phyloP scores from a whole-genome alignment of 2,329 filamentous ascomycete genomes.

The Cercospora brassicicola region DNA sequence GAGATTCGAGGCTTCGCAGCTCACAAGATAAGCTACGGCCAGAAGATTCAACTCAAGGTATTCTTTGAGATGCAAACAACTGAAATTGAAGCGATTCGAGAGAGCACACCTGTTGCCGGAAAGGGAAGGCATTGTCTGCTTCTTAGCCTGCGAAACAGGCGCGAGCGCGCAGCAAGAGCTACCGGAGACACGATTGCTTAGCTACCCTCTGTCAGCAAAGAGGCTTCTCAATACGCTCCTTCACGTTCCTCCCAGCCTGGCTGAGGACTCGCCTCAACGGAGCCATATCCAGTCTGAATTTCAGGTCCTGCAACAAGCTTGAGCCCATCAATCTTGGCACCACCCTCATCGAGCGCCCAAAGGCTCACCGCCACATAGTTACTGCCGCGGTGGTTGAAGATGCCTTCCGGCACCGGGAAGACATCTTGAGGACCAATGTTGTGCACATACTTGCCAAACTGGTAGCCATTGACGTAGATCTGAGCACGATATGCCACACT shows the following conservation, averaged over 20 bases:
- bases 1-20: too few species aligned
- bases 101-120: too few species aligned
- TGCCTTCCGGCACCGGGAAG: conserved; percentile 72
- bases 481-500: conserved; percentile 57
- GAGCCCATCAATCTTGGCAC: conserved; percentile 56
- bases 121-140: too few species aligned
- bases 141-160: too few species aligned
- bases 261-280: conserved; percentile 34
- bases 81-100: too few species aligned
- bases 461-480: conserved; percentile 74
- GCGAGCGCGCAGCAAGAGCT: too few species aligned
- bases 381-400: conserved; percentile 67
- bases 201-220: background rate
- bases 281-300: conserved; percentile 40
- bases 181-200: too few species aligned
- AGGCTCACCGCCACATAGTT: conserved; percentile 69
- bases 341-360: conserved; percentile 63
- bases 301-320: conserved; percentile 34
- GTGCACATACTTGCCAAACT: conserved; percentile 68
- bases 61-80: too few species aligned
- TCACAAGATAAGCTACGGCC: too few species aligned
- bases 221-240: conserved; percentile 35
- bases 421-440: conserved; percentile 72
- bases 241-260: conserved; percentile 35
- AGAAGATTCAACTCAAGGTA: too few species aligned